Base-by-base conservation (phyloP, 805 yeast species). In the Pachysolen tannophilus region DNA sequence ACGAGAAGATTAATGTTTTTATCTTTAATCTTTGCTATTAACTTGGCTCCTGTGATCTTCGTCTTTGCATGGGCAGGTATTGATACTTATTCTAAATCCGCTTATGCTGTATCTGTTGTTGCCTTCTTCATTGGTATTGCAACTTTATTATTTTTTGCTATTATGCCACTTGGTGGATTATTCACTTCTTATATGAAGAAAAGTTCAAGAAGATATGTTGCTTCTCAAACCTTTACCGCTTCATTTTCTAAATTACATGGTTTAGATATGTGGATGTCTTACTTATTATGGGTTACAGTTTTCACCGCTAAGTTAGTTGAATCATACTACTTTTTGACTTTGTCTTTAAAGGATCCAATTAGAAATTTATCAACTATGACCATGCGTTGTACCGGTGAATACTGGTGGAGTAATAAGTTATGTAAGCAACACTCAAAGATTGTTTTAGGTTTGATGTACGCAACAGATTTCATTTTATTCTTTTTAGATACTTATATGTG, bases 401-500 rank as follows among this genome's bases (percentile, higher is more conserved):
- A 66, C 46, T 90, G 95, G 94, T 88, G 78, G 63, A 84, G 82
- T 34, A 65, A 64, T 50, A 63, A 53, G 25, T 64, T 88, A 39
- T 92, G 99, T 70, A 67, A 61, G 44, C 85, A 83, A 40, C 98
- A 92, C 65, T 82, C 94, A 16, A 82, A 75, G 56, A 78, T 94
- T 52, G 87, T 86, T 28, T 69, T 92, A 55, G 97, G 94, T 57
- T 68, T 92, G 66, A 90, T 92, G 95, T 77, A 74, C 48, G 77
- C 82, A 41, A 90, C 95, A 34, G 98, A 92, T 65, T 69, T 94
- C 72, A 68, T 92, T 50, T 73, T 92, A 63, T 92, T 92, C 82
- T 92, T 92, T 79, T 74, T 92, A 72, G 99, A 92, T 82, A 86
- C 98, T 42, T 92, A 86, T 62, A 75, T 92, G 82, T 92, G 99